Percentiles rank a stretch among this genome's conserved stretches.
phyloP scores from a whole-genome alignment of 768 basidiomycete species.

The Coprinellus aureogranulatus region DNA sequence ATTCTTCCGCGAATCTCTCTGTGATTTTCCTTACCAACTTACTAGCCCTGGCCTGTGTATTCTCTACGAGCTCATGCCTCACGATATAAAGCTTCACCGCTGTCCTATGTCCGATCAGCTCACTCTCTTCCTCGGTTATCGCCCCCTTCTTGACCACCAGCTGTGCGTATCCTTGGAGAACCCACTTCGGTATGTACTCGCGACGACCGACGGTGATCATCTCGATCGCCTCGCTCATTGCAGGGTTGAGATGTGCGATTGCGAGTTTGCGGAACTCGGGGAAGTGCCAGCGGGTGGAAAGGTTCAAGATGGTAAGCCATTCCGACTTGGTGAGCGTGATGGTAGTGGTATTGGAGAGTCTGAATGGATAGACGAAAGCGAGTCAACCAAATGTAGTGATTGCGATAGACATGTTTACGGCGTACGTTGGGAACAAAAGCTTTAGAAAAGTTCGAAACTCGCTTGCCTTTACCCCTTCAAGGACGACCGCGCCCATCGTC shows the following conservation, averaged over 20 bases:
- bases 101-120: constrained; percentile 13
- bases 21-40: too few species aligned
- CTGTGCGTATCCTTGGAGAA: neutral
- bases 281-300: constrained; percentile 9
- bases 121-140: constrained; percentile 10
- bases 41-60: too few species aligned
- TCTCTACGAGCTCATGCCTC: neutral
- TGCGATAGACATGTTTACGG: too few species aligned
- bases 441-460: neutral
- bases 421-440: neutral
- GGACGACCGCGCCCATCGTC: neutral
- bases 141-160: neutral
- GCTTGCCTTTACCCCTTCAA: neutral
- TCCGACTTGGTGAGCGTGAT: neutral
- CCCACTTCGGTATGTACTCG: constrained; percentile 40
- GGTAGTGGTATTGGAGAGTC: neutral
- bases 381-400: too few species aligned
- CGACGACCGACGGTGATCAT: constrained; percentile 51
- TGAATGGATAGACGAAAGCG: too few species aligned
- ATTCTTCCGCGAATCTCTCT: too few species aligned
- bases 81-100: neutral
- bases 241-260: neutral
- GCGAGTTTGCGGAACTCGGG: constrained; percentile 9
- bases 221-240: constrained; percentile 3
- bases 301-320: constrained; percentile 8